Base-by-base conservation (phyloP, 2,329 filamentous ascomycete genomes). In the Aspergillus awamori region DNA sequence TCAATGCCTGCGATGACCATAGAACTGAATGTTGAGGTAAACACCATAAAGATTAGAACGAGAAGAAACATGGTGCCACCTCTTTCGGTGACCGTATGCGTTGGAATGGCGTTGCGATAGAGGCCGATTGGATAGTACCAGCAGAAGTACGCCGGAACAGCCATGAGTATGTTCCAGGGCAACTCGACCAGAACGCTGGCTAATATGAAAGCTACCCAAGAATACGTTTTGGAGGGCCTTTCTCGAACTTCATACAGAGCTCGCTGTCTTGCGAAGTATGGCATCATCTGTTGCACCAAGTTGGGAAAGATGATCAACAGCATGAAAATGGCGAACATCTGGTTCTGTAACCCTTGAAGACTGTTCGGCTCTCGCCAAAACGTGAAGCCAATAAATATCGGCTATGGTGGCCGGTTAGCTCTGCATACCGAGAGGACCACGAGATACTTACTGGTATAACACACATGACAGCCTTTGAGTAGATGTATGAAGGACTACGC, bases 291-390 rank as follows among this genome's bases (percentile, higher is more conserved):
- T 57, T 77, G 73, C 15, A 76, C 70, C 6, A 77, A 63, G 57
- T 75, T 76, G 45, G 89, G 89, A 73, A 95, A 94, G 72, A 96
- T 86, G 53, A 88, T 91, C 13, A 89, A 79, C 39, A 93, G 78
- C 83, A 94, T 90, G 84, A 95, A 96, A 67, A 96, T 90, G 72
- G 87, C 84, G 70, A 95, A 95, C 86, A 93, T 91, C 72, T 95
- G 90, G 78, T 95, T 95, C 77, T 93, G 90, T n/a, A 95, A 80
- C 61, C 92, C 92, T 74, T 93, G 90, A 48, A 89, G 84, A 45
- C 86, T 88, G 77, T 90, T 89, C 15, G 85, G 84, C 5, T 90
- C 88, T 22, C 86, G 83, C 83, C 86, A 91, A 78, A 95, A 93
- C 61, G 89, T 88, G 74, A 93, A 92, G 24, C 91, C 92, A 71